Base-by-base conservation (phyloP, 768 basidiomycete species). In the Rhizopogon sp. region DNA sequence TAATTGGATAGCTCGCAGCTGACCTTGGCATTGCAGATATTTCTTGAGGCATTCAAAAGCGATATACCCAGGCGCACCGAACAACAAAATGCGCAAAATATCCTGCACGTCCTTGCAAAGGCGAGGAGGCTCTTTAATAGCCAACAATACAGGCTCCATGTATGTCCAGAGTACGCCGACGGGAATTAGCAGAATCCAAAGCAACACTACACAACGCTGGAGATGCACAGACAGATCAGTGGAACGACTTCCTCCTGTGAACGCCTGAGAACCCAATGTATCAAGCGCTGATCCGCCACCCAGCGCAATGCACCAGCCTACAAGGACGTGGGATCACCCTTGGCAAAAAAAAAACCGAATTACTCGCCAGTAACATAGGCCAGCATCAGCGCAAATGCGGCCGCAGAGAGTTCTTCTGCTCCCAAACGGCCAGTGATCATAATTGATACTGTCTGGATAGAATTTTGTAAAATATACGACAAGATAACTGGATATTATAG, bases 201-300 rank as follows among this genome's bases (percentile, higher is more conserved):
- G 72, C 10, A 89, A 64, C 22, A 86, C 43, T 49, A 88, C 64
- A 59, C 86, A 88, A 59, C 89, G 76, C 66, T 90, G 87, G 35
- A 89, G 74, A 60, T 89, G 84, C 17, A 90, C 63, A 3, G 87
- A 86, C 8, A 91, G 74, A 61, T 87, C 86, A 6, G 84, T 80
- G n/a, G 76, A 74, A 49, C 65, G 74, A 55, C 61, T 71, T 35
- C 83, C 79, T 25, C 84, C 85, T 11, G 87, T 89, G 69, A 84
- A 91, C 1, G 88, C 80, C 62, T 88, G 85, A 1, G 88, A 89
- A 40, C 87, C 87, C 53, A 90, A 74, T 0, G 89, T 90, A 65
- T 90, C 88, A 37, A 90, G 75, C 7, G 85, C 87, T 3, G 87
- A 87, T 0, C 87, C 85, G n/a, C 88, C 88, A 13, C 88, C 88